Percentiles rank a stretch among this genome's conserved stretches.
phyloP scores from a whole-genome alignment of 371 early-diverging fungal genomes.

The Gilbertella persicaria region DNA sequence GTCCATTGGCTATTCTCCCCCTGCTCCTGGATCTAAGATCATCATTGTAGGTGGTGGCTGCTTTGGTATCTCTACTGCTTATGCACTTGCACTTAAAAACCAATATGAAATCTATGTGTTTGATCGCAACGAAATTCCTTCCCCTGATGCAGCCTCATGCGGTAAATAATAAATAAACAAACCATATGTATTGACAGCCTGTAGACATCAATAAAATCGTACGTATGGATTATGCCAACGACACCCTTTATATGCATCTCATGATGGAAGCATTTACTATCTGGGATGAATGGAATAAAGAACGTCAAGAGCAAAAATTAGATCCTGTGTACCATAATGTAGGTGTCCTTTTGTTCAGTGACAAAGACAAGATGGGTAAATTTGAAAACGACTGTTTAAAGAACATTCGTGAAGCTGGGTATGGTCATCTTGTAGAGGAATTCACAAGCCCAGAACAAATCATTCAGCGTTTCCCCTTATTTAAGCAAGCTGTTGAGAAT shows the following conservation, averaged over 20 bases:
- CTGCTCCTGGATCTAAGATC: conserved; percentile 28
- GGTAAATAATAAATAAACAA: conserved; percentile 18
- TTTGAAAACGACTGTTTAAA: conserved; percentile 36
- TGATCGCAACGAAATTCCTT: conserved; percentile 48
- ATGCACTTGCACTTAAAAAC: conserved; percentile 32
- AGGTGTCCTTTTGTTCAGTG: conserved; percentile 40
- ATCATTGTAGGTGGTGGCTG: conserved; percentile 58
- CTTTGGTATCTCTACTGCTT: conserved; percentile 57
- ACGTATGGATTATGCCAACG: conserved; percentile 52
- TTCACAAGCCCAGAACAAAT: conserved; percentile 27
- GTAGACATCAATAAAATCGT: conserved; percentile 56
- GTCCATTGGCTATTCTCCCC: conserved; percentile 19
- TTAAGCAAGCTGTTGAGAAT: conserved; percentile 31
- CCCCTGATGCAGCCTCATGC: conserved; percentile 46
- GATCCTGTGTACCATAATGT: conserved; percentile 40
- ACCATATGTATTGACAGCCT: not conserved
- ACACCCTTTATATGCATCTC: conserved; percentile 44
- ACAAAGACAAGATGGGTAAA: conserved; percentile 29
- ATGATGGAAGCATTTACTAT: conserved; percentile 41
- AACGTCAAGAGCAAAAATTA: conserved; percentile 27
- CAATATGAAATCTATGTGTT: conserved; percentile 47
- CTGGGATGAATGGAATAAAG: conserved; percentile 58
- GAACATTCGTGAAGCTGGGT: conserved; percentile 38
- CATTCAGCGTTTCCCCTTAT: conserved; percentile 32
- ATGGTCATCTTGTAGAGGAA: conserved; percentile 37